phyloP scores from a whole-genome alignment of 2,329 filamentous ascomycete species.

The Microdochium bolleyi region DNA sequence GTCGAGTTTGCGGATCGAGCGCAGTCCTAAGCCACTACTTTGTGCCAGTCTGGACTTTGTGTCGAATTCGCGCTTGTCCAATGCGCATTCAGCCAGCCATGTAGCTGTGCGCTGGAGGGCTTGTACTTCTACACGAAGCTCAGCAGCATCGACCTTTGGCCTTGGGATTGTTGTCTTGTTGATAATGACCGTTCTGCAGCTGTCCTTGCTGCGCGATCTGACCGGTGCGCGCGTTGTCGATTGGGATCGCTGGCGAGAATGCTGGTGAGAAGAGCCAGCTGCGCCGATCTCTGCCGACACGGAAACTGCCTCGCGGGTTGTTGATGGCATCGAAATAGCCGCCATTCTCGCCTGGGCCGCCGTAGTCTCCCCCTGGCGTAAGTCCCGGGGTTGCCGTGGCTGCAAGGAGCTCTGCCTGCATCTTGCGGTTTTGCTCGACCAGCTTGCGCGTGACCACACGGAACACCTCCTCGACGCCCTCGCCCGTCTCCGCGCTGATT shows the following conservation, averaged over 20 bases:
- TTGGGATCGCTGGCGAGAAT: constrained; percentile 42
- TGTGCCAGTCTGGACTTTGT: background rate
- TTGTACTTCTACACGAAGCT: no score
- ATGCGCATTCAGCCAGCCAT: background rate
- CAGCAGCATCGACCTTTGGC: background rate
- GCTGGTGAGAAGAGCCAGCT: constrained; percentile 51
- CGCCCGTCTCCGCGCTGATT: constrained; percentile 86
- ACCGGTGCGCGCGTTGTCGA: constrained; percentile 33
- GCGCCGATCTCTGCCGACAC: constrained; percentile 47
- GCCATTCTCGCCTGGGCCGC: constrained; percentile 28
- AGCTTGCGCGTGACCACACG: constrained; percentile 58
- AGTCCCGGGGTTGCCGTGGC: constrained; percentile 41
- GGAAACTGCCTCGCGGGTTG: constrained; percentile 43
- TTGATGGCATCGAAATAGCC: constrained; percentile 44
- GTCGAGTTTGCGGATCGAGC: no score
- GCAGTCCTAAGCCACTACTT: no score
- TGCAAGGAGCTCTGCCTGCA: constrained; percentile 50
- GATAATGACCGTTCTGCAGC: background rate
- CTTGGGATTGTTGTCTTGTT: background rate
- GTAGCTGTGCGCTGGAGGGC: background rate
- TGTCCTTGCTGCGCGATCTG: background rate
- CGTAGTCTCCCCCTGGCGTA: constrained; percentile 33
- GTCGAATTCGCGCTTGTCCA: background rate
- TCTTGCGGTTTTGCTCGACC: constrained; percentile 56
- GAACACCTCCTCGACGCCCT: constrained; percentile 96